A percentile compares a stretch with the other conserved stretches of the same genome.
Evolutionary conservation across 2,329 filamentous ascomycete species (phyloP).

Genomic region (Trichophaea hybrida): DNA sequence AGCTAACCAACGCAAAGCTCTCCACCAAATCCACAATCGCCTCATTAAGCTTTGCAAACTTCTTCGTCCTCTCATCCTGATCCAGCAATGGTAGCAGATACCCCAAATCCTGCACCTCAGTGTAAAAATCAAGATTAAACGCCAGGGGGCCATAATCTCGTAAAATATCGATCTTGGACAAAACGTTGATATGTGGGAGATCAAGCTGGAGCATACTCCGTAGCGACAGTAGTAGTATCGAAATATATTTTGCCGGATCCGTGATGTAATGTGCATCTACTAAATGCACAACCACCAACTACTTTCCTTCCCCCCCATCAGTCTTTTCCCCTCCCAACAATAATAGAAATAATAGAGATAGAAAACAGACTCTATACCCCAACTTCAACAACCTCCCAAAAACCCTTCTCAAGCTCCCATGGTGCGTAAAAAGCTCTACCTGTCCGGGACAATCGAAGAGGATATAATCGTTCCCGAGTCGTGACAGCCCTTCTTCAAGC

Average conservation of each 20-base stretch:
- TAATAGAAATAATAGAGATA: no score
- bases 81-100: slow-evolving; percentile 72
- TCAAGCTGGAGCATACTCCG: slow-evolving; percentile 98
- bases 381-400: slow-evolving; percentile 81
- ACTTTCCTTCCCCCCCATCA: background rate
- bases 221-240: slow-evolving; percentile 79
- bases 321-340: background rate
- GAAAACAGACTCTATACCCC: slow-evolving; percentile 66
- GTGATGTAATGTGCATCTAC: slow-evolving; percentile 90
- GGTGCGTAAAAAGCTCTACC: slow-evolving; percentile 93
- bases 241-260: slow-evolving; percentile 85
- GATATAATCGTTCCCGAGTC: slow-evolving; percentile 76
- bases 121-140: slow-evolving; percentile 95
- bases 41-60: slow-evolving; percentile 72
- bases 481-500: slow-evolving; percentile 66
- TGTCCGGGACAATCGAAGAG: slow-evolving; percentile 95
- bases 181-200: slow-evolving; percentile 84
- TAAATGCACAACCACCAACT: slow-evolving; percentile 88
- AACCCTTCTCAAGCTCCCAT: slow-evolving; percentile 79
- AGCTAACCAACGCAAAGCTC: slow-evolving; percentile 76
- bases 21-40: slow-evolving; percentile 78
- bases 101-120: slow-evolving; percentile 83
- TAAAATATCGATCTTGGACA: slow-evolving; percentile 96
- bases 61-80: slow-evolving; percentile 56
- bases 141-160: slow-evolving; percentile 64